Conservation (phyloP, 129 eudicot species). For the Flaveria sonorensis region DNA sequence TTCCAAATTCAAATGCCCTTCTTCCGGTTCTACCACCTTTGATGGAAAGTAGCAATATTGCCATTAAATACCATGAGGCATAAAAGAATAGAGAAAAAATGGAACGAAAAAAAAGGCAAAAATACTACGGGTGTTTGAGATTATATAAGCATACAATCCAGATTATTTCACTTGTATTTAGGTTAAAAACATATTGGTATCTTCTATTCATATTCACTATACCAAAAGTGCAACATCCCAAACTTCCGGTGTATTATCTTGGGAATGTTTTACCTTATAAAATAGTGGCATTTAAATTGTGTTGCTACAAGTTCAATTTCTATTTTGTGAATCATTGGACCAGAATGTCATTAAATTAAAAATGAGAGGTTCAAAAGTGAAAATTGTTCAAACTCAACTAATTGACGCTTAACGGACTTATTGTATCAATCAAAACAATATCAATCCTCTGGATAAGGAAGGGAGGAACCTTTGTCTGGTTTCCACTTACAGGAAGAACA, state of each 20-base stretch:
- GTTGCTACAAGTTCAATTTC: not conserved
- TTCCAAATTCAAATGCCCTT: conserved; percentile 68
- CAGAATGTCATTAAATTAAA: not conserved
- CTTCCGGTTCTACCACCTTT: conserved; percentile 58
- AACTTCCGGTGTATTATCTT: not conserved
- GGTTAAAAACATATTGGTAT: not conserved
- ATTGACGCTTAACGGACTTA: not conserved
- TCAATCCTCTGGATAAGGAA: not conserved
- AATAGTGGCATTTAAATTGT: not conserved
- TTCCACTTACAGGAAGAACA: no score
- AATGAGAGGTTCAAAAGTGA: not conserved
- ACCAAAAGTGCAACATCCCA: not conserved
- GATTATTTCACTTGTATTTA: conserved; percentile 1
- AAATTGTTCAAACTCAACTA: not conserved
- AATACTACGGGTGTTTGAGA: not conserved
- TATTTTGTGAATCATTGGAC: not conserved
- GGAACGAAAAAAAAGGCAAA: not conserved
- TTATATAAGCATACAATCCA: conserved; percentile 2
- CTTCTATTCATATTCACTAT: conserved; percentile 4
- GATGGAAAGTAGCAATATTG: conserved; percentile 13
- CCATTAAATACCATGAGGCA: conserved; percentile 14
- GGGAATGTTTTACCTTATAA: not conserved
- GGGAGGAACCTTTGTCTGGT: no score
- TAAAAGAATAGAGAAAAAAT: not conserved
- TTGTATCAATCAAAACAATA: not conserved